phyloP scores from a whole-genome alignment of 208 protist genomes.

The Leishmania gerbilli region DNA sequence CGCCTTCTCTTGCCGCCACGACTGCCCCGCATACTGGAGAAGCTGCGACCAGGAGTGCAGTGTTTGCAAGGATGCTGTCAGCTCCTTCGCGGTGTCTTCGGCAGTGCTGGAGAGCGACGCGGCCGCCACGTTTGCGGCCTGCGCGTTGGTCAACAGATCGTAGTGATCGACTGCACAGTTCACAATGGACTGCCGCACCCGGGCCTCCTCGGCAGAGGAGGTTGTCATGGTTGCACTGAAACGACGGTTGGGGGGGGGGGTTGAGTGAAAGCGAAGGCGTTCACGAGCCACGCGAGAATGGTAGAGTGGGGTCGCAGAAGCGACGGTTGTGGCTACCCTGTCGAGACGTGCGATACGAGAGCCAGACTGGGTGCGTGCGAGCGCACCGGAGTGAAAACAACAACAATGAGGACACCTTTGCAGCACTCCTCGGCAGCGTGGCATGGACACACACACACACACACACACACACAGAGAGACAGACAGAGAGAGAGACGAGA shows the following conservation, averaged over 20 bases:
- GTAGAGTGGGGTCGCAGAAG: background rate
- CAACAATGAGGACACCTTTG: background rate
- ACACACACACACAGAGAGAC: too few species aligned
- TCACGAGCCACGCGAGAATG: background rate
- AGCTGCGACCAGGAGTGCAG: constrained; percentile 54
- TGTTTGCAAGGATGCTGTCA: constrained; percentile 49
- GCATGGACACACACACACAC: background rate
- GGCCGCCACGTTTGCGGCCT: constrained; percentile 54
- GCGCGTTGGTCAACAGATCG: constrained; percentile 55
- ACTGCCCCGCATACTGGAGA: constrained; percentile 41
- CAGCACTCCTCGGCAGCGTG: background rate
- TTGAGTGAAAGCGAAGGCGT: background rate
- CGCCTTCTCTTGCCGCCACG: constrained; percentile 71
- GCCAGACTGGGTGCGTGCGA: background rate
- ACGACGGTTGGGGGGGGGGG: background rate
- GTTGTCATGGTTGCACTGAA: constrained; percentile 6
- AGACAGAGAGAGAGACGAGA: background rate
- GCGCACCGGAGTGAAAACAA: background rate
- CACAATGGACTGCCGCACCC: constrained; percentile 57
- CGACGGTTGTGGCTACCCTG: background rate
- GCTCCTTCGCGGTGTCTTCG: constrained; percentile 37
- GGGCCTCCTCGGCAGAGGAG: constrained; percentile 36
- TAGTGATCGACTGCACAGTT: constrained; percentile 73
- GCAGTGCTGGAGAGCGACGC: constrained; percentile 37
- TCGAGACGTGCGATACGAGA: background rate